A percentile compares a stretch with the other conserved stretches of the same genome.
phyloP scores from a whole-genome alignment of 352 stramenopile species.

The Pythium utonaiense region DNA sequence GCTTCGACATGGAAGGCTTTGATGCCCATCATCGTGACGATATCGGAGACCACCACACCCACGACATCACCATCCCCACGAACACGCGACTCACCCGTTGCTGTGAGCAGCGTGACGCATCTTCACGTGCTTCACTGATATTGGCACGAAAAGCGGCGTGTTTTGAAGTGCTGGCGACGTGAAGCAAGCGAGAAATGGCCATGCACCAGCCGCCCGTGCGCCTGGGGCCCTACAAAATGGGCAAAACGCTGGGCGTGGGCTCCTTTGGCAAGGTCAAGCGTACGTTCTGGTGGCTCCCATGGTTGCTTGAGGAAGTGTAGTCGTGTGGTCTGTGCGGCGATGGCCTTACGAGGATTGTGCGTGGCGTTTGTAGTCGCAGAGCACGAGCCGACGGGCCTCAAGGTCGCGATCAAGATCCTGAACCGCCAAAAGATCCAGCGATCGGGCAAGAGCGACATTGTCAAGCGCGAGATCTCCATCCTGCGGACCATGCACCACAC shows the following conservation, averaged over 20 bases:
- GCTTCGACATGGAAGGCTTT: conserved; percentile 10
- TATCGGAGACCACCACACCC: not conserved
- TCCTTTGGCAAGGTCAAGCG: conserved; percentile 99
- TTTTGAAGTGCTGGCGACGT: not conserved
- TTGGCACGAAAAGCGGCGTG: too few relatives aligned
- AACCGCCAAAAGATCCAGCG: conserved; percentile 99
- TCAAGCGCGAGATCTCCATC: conserved; percentile 99
- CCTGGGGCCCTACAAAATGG: conserved; percentile 97
- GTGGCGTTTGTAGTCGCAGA: conserved; percentile 91
- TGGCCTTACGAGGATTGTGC: not conserved
- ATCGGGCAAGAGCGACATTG: conserved; percentile 99
- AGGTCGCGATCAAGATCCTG: conserved; percentile 99
- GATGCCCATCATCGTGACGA: conserved; percentile 6
- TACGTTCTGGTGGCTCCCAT: conserved; percentile 41
- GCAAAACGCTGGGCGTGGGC: conserved; percentile 99
- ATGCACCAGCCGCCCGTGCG: conserved; percentile 91
- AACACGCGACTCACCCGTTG: not conserved
- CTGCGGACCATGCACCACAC: conserved; percentile 98
- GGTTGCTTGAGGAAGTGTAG: too few relatives aligned
- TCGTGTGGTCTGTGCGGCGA: not conserved
- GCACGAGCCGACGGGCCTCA: conserved; percentile 97
- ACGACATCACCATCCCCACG: not conserved
- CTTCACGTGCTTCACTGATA: not conserved
- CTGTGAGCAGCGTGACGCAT: not conserved
- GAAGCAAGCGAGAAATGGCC: conserved; percentile 5